Conservation (phyloP, 129 eudicot species). For the Saposhnikovia divaricata region DNA sequence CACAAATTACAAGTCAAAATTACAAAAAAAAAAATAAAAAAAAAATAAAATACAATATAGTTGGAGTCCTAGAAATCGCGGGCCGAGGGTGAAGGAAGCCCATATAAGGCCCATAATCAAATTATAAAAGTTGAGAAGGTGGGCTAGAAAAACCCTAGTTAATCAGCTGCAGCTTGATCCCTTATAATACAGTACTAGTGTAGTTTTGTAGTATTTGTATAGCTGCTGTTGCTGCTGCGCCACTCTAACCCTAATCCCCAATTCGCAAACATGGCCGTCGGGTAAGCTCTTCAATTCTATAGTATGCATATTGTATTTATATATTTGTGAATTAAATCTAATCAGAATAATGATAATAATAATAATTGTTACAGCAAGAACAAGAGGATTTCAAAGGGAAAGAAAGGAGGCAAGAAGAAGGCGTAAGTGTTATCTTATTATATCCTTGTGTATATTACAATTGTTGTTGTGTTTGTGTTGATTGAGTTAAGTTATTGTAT, state of each 20-base stretch:
- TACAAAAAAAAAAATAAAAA: no score
- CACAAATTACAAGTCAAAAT: no score
- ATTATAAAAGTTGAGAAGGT: no score
- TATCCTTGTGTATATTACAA: background rate
- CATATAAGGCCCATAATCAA: no score
- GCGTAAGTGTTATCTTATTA: background rate
- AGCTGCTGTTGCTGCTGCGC: background rate
- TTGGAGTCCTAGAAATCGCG: no score
- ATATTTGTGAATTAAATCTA: background rate
- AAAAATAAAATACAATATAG: no score
- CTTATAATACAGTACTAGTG: no score
- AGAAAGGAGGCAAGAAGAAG: conserved; percentile 9
- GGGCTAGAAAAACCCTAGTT: no score
- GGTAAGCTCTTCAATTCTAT: background rate
- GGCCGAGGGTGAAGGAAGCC: no score
- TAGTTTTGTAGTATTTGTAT: no score
- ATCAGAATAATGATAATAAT: background rate
- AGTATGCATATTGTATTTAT: background rate
- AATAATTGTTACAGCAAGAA: background rate
- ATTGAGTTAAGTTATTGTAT: background rate
- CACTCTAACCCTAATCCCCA: background rate
- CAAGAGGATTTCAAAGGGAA: conserved; percentile 11
- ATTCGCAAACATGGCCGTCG: background rate
- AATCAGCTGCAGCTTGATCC: no score
- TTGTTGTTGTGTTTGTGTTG: background rate